A percentile compares a stretch with the other conserved stretches of the same genome.
Conservation (phyloP, 305 asterid genomes). For the Euphrasia arctica region DNA sequence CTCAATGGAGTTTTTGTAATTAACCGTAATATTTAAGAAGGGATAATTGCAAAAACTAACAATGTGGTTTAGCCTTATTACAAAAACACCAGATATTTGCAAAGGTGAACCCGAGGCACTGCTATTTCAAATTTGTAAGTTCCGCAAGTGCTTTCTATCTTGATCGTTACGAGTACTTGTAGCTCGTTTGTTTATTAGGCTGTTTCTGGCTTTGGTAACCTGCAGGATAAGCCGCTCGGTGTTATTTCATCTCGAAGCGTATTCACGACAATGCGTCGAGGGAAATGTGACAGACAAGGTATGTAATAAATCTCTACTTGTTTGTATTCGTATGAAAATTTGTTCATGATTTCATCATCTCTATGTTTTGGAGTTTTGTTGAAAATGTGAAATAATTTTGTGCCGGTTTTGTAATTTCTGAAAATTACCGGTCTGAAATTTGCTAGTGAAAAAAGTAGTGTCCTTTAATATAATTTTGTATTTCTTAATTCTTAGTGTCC, state of each 20-base stretch:
- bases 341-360: no score
- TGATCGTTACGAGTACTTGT: neutral
- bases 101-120: neutral
- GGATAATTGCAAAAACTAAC: neutral
- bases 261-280: neutral
- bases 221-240: neutral
- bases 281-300: conserved; percentile 17
- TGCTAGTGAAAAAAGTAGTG: no score
- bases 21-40: no score
- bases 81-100: neutral
- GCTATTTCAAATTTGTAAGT: conserved; percentile 14
- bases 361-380: no score
- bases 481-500: no score
- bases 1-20: no score
- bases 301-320: neutral
- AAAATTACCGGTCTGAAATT: no score
- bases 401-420: no score
- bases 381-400: no score
- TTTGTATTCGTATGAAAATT: no score
- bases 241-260: neutral
- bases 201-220: no score
- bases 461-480: no score
- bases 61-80: neutral
- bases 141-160: neutral
- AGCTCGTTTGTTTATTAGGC: neutral